Conservation (phyloP, 140 eudicot species). For the Cichorium intybus region DNA sequence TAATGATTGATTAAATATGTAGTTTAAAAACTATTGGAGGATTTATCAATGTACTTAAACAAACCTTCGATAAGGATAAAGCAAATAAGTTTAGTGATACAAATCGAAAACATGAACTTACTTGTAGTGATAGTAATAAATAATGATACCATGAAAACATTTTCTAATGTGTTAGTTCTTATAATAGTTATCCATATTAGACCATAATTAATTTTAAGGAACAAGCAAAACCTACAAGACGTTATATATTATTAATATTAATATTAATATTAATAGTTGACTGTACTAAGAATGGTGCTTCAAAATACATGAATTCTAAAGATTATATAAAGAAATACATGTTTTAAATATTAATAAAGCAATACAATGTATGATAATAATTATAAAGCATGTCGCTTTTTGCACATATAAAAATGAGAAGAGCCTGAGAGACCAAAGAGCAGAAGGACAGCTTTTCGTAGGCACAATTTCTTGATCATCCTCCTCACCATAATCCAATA, state of each 20-base stretch:
- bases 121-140: no score
- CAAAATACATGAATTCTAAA: conserved; percentile 3
- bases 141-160: no score
- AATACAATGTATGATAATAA: not conserved
- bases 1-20: no score
- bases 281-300: not conserved
- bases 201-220: not conserved
- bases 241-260: not conserved
- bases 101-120: no score
- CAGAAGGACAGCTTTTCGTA: conserved; percentile 38
- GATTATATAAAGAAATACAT: not conserved
- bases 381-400: conserved; percentile 10
- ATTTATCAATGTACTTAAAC: no score
- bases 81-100: no score
- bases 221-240: no score
- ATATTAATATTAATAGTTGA: not conserved
- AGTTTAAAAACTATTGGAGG: no score
- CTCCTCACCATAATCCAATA: conserved; percentile 30
- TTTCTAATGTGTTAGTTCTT: no score
- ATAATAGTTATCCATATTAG: no score
- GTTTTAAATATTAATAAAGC: not conserved
- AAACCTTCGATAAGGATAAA: no score
- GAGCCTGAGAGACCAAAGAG: conserved; percentile 33
- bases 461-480: conserved; percentile 29
- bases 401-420: conserved; percentile 18